Evolutionary conservation across 2,329 filamentous ascomycete species (phyloP).

Genomic region (Microdochium trichocladiopsis): DNA sequence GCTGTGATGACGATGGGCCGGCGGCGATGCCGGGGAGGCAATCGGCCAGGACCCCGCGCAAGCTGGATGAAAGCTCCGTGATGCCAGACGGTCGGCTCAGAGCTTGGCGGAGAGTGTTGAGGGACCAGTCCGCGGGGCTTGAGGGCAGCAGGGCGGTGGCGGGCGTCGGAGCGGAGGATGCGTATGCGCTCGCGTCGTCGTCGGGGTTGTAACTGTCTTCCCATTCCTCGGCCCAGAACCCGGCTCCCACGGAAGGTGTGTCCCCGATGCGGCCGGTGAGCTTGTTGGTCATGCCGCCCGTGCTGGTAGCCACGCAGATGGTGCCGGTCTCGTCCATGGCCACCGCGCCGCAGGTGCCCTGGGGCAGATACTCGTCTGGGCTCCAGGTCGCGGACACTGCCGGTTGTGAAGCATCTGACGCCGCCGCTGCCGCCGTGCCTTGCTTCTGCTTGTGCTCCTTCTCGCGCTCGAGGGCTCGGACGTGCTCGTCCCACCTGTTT

Average conservation of each 20-base stretch:
- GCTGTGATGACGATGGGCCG: conserved; percentile 22
- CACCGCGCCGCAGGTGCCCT: conserved; percentile 80
- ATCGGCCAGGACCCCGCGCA: conserved; percentile 47
- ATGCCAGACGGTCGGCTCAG: conserved; percentile 18
- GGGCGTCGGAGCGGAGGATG: conserved; percentile 13
- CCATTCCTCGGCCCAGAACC: conserved; percentile 90
- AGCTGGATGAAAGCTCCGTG: conserved; percentile 30
- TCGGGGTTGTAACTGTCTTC: conserved; percentile 21
- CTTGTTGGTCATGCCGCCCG: conserved; percentile 84
- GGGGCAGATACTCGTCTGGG: conserved; percentile 61
- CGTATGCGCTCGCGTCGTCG: conserved; percentile 4
- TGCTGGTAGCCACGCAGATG: conserved; percentile 60
- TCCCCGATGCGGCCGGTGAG: conserved; percentile 78
- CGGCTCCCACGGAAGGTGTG: conserved; percentile 75
- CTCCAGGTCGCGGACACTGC: conserved; percentile 43
- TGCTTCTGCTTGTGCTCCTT: conserved; percentile 22
- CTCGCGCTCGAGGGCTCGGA: conserved; percentile 46
- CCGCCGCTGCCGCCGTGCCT: conserved; percentile 17
- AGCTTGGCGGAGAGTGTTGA: conserved; percentile 4
- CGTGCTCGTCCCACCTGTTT: conserved; percentile 72
- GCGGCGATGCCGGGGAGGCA: conserved; percentile 46
- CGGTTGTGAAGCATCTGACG: background rate
- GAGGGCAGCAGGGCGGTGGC: no score
- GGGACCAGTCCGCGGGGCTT: background rate
- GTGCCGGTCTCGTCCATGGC: conserved; percentile 71